Evolutionary conservation across 2,329 filamentous ascomycete species (phyloP), one percentile per base, ranked within the genome.

Genomic region (Venturiaceae sp.): DNA sequence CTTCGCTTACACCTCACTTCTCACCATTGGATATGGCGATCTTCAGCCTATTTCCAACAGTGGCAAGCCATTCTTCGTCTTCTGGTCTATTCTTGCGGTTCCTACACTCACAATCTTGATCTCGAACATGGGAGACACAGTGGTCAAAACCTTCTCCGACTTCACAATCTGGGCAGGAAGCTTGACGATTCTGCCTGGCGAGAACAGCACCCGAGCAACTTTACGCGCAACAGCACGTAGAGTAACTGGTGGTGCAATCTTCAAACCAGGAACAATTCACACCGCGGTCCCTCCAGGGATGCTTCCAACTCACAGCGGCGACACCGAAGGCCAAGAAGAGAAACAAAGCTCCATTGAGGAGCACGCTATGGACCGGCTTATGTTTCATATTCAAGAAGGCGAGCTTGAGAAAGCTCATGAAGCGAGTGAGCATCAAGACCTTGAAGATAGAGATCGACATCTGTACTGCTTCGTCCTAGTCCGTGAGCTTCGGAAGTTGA

Each of bases 1-100:
- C 64, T 82, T 82, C 63, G 69, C 77, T 5, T 83, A 79, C 63
- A 75, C 74, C 0, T 75, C 74, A 4, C 73, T 83, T 11, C 64
- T 81, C 28, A 82, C 80, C 0, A 80, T 83, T 47, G 80, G 80
- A 1, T 83, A 82, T 61, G 80, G 80, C 30, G 79, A 82, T 62
- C 69, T 74, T 23, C 67, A 69, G 1, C 76, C 75, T 0, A 66
- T 69, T 14, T 76, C 73, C 55, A 81, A 81, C 61, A 72, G 76
- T 13, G 78, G 77, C 8, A 79, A 77, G 63, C 72, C 78, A 1
- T 82, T 82, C 63, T 82, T 82, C 63, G 77, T 83, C 1, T 75
- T 82, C 60, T 83, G 80, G 80, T 78, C 76, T 14, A 65, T 82
- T 5, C 68, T 82, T 8, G 80, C 80, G 0, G 74, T 82, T 0